Base-by-base conservation (phyloP, 495 filamentous ascomycete species). In the Lasiosphaeria miniovina region DNA sequence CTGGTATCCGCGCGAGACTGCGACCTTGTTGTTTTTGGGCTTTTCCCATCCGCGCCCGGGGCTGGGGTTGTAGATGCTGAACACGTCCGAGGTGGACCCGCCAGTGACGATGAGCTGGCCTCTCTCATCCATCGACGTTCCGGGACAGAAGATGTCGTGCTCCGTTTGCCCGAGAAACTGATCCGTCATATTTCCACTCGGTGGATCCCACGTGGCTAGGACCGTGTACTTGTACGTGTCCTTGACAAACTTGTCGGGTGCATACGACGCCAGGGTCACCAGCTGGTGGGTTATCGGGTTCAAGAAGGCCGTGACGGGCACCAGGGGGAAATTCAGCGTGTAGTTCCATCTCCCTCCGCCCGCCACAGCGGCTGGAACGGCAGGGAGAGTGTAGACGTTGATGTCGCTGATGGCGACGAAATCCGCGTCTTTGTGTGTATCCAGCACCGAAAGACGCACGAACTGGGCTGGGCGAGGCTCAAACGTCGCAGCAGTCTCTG, bases 81-180 rank as follows among this genome's bases (percentile, higher is more conserved):
- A 52, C n/a, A 9, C 33, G 3, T 43, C 35, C 0, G 48, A 1
- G 6, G 48, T 43, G 56, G 48, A 52, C 48, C 56, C 56, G 3
- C 85, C 84, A 4, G 77, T 80, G 24, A 86, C 77, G 31, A 84
- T 59, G 17, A 83, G 71, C n/a, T 68, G 71, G 14, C 85, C 85
- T 17, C 75, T 70, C 31, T 70, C 63, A 59, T 82, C 78, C 9
- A 80, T 61, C 4, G 79, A 80, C 34, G 82, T 81, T 1, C 84
- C 84, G 5, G 84, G 83, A 65, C 85, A 87, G 63, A 87, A 88
- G 82, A 88, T 86, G 61, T 73, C 66, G 58, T 74, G 70, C 6
- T 74, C 58, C 11, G 77, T 85, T 53, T 85, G 71, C 24, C 63
- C 61, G 43, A 84, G 62, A 14, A 41, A 1, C 14, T 41, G 1